Evolutionary conservation across 2,329 filamentous ascomycete genomes (phyloP), one percentile per base, ranked within the genome.

Genomic region (Arthroderma sp.): DNA sequence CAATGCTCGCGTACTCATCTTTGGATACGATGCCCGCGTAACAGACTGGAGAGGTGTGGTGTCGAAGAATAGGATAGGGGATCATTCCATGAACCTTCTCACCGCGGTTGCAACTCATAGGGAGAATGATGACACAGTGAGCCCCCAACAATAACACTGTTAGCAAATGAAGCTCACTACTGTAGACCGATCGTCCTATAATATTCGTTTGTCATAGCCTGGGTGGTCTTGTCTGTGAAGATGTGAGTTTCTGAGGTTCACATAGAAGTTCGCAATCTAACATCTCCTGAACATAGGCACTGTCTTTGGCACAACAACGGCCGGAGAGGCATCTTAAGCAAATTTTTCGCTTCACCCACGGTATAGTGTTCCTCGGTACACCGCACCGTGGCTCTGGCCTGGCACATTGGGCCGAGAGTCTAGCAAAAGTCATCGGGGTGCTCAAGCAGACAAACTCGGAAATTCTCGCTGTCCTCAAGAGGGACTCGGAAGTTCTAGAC

Each of bases 21-120:
- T 48, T 43, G 48, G 47, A 9, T 52, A 50, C 39, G 42, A 52
- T 39, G 43, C 33, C n/a, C 30, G 36, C 34, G 6, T 36, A 7
- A n/a, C 29, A 6, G 33, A 36, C n/a, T 43, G n/a, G 27, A 2
- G n/a, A n/a, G 40, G 40, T 7, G 6, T 34, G 29, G 40, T 43
- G 36, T 38, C 15, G 15, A 22, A 22, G 15, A 22, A 22, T 22
- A 22, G 15, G 15, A 22, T 22, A 22, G 15, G 15, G 15, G 15
- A 3, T 22, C 15, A 22, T 22, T 22, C 15, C 15, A 22, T 22
- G 15, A 22, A 22, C 15, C 15, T 22, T 22, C 15, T 22, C 15
- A 22, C 15, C 1, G 15, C 15, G 15, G 3, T 22, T 22, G 15
- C 15, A 22, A 22, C 15, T 22, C 15, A 22, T 22, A 22, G 29